phyloP scores from a whole-genome alignment of 1,284 basidiomycete species.

The Coniferiporia sulphurascens region DNA sequence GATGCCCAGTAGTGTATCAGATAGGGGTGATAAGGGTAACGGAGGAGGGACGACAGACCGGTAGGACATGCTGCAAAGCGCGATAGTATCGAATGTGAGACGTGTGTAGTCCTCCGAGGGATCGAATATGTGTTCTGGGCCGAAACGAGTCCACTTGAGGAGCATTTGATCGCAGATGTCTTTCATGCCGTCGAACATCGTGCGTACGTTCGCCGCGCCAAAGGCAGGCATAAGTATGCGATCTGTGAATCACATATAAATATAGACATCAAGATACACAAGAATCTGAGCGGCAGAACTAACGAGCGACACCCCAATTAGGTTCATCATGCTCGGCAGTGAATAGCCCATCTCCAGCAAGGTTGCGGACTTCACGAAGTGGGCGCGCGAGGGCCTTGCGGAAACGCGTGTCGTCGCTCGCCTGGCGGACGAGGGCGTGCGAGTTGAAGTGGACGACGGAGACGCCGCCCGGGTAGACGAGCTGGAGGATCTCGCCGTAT shows the following conservation, averaged over 20 bases:
- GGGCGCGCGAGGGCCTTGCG: conserved; percentile 37
- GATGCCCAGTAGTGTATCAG: too few species aligned
- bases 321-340: conserved; percentile 39
- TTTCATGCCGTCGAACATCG: conserved; percentile 48
- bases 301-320: conserved; percentile 35
- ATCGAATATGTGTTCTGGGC: conserved; percentile 37
- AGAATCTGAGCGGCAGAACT: too few species aligned
- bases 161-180: conserved; percentile 47
- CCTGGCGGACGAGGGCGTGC: conserved; percentile 31
- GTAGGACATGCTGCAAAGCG: conserved; percentile 42
- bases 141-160: conserved; percentile 44
- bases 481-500: conserved; percentile 44
- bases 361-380: conserved; percentile 36
- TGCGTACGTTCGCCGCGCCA: conserved; percentile 39
- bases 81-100: conserved; percentile 44
- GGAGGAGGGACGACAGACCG: conserved; percentile 28
- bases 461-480: conserved; percentile 37
- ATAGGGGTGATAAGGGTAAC: too few species aligned
- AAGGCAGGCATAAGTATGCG: conserved; percentile 51
- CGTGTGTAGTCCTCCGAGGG: conserved; percentile 45
- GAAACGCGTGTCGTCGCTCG: too few species aligned
- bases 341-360: conserved; percentile 43
- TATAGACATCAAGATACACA: too few species aligned
- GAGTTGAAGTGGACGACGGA: conserved; percentile 32
- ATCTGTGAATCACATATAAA: too few species aligned